These are phyloP conservation scores for Ascochyta koolunga DNA, from an alignment of 2,329 filamentous ascomycete genomes.

Conservation along the genomic window DNA sequence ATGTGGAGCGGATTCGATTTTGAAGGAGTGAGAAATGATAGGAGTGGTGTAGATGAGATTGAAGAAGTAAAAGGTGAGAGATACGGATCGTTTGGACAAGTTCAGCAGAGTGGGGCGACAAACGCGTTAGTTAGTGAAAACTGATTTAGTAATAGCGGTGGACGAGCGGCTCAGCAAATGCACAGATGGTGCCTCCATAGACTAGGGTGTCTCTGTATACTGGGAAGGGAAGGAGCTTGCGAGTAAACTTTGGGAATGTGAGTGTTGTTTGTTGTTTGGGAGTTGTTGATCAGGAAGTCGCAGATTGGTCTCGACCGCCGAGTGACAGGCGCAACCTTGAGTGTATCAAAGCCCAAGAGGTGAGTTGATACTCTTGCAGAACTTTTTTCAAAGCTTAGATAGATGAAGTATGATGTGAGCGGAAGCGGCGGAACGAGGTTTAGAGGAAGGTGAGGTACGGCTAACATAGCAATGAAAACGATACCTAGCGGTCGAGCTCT, in stretches of 20 bases:
- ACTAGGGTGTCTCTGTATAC: too few relatives aligned
- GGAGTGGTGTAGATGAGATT: constrained; percentile 6
- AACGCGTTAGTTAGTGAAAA: constrained; percentile 12
- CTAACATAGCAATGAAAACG: not conserved
- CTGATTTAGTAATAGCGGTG: constrained; percentile 14
- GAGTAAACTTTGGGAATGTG: not conserved
- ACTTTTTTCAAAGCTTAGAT: not conserved
- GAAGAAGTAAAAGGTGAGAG: not conserved
- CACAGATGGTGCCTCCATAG: not conserved
- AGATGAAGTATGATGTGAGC: not conserved
- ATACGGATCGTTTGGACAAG: constrained; percentile 5
- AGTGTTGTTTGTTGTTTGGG: not conserved
- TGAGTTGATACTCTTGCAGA: not conserved
- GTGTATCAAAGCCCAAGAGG: not conserved
- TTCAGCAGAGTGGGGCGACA: not conserved
- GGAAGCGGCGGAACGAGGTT: not conserved
- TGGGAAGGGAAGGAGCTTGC: not conserved
- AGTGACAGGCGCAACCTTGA: not conserved
- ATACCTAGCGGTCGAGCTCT: not conserved
- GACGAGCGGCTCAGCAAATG: not conserved
- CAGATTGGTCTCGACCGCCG: not conserved
- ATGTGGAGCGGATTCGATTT: not conserved
- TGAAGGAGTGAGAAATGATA: not conserved
- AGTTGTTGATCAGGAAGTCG: not conserved
- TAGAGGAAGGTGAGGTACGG: not conserved